Evolutionary conservation across 345 rosid genomes (phyloP).

Genomic region (Litchi chinensis): DNA sequence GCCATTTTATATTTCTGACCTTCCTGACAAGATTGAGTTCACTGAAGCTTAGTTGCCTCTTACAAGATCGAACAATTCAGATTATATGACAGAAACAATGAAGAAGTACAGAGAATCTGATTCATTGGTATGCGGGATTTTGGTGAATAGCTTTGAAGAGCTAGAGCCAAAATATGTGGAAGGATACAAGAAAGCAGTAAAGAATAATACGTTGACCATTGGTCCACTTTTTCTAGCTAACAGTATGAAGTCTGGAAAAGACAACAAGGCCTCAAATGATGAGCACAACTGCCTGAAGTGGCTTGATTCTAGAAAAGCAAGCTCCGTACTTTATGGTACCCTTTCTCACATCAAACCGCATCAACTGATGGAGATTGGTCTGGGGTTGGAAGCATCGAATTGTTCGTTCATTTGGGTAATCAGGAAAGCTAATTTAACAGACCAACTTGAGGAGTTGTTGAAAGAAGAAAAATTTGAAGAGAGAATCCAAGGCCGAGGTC

Average conservation of each 20-base stretch:
- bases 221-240: too few species aligned
- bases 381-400: conserved; percentile 45
- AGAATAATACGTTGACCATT: too few species aligned
- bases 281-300: conserved; percentile 32
- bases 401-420: conserved; percentile 60
- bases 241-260: conserved; percentile 37
- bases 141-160: conserved; percentile 43
- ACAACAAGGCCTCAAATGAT: conserved; percentile 26
- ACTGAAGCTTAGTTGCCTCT: conserved; percentile 42
- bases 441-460: conserved; percentile 37
- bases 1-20: too few species aligned
- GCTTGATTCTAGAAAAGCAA: conserved; percentile 33
- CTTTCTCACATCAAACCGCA: conserved; percentile 29
- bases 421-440: conserved; percentile 32
- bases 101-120: too few species aligned
- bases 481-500: conserved; percentile 34
- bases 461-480: conserved; percentile 30
- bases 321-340: conserved; percentile 53
- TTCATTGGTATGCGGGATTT: conserved; percentile 21
- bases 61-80: background rate
- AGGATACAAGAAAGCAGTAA: background rate
- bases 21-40: conserved; percentile 25
- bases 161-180: conserved; percentile 29
- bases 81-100: too few species aligned
- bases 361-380: conserved; percentile 43